These are phyloP conservation scores for Tylopilus felleus DNA, from an alignment of 768 basidiomycete species.

Conservation along the genomic window DNA sequence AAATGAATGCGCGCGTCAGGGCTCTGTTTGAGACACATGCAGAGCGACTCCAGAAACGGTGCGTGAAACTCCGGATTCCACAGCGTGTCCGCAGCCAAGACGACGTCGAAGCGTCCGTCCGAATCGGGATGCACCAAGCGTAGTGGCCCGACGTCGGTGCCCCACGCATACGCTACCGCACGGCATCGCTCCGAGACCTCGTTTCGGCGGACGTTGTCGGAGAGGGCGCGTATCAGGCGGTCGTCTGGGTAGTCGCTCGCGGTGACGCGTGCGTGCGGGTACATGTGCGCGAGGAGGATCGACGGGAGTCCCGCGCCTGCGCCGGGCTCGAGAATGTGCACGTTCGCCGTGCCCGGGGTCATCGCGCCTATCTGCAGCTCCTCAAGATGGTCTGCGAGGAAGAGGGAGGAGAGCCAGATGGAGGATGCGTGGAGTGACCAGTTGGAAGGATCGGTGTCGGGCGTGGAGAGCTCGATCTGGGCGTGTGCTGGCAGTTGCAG, in stretches of 20 bases:
- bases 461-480: constrained; percentile 48
- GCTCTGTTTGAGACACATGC: constrained; percentile 42
- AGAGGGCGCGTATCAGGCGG: constrained; percentile 52
- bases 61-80: constrained; percentile 68
- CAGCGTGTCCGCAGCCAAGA: constrained; percentile 73
- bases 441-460: constrained; percentile 64
- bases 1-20: constrained; percentile 52
- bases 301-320: constrained; percentile 74
- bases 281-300: constrained; percentile 56
- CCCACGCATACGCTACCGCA: constrained; percentile 64
- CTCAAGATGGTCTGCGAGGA: constrained; percentile 61
- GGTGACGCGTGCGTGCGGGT: constrained; percentile 41
- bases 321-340: constrained; percentile 65
- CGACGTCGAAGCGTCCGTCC: constrained; percentile 50
- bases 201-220: constrained; percentile 55
- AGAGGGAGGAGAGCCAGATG: constrained; percentile 68
- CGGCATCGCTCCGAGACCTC: constrained; percentile 44
- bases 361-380: constrained; percentile 39
- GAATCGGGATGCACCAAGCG: neutral
- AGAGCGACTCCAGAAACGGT: constrained; percentile 52
- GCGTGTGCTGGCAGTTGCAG: neutral
- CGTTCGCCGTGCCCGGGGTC: constrained; percentile 14
- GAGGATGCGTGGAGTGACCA: constrained; percentile 78
- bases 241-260: constrained; percentile 74
- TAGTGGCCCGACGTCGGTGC: constrained; percentile 41